Base-by-base conservation (phyloP, 495 filamentous ascomycete genomes). In the Hypoxylon lenormandii region DNA sequence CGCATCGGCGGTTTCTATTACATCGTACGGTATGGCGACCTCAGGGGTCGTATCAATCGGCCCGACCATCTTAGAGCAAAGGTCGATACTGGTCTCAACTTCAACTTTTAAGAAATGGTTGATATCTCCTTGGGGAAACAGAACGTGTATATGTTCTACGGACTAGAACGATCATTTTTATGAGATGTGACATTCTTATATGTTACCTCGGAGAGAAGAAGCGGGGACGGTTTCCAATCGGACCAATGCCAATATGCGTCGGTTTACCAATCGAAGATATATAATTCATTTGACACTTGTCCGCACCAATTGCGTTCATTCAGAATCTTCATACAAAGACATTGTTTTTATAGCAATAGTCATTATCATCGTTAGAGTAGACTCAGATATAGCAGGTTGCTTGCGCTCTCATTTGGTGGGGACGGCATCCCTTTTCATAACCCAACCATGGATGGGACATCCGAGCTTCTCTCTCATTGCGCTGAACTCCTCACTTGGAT, bases 391-490 rank as follows among this genome's bases (percentile, higher is more conserved):
- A 21, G 22, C 2, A 53, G 1, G 6, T 53, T 16, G 15, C 2
- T 5, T 40, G 11, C 11, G 4, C 38, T 46, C 37, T 33, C 21
- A 42, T 30, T 42, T 12, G 4, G 18, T 55, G 2, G 15, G 13
- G 23, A 45, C 23, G 8, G 12, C 45, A 28, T 65, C 62, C 40
- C 63, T 37, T 53, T 66, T 66, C 71, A 74, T 71, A 12, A 74
- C 36, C 55, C 61, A 74, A n/a, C 62, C 67, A 38, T 60, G 66
- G 5, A 74, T 65, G 19, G 72, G 72, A 48, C 70, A 72, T 13
- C 53, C 53, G 38, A 74, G 54, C 50, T 64, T 43, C 54, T 74
- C 36, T 19, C 69, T 63, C 60, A 38, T 22, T 23, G 48, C 37
- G 0, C 5, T 51, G 15, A 66, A 66, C n/a, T 66, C 63, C 19